phyloP scores from a whole-genome alignment of 768 basidiomycete species.

The Boletus rex-veris region DNA sequence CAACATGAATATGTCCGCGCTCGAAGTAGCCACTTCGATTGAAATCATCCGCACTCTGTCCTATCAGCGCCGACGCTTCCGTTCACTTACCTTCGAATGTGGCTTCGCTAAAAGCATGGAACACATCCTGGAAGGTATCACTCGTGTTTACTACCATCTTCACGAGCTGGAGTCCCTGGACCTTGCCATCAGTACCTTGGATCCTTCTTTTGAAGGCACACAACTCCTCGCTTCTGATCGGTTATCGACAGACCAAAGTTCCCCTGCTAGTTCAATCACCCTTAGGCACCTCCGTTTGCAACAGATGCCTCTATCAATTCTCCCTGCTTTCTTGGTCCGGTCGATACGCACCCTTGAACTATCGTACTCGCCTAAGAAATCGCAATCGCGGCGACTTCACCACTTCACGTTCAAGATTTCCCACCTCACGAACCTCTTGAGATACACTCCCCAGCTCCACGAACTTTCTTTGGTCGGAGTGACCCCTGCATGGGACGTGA shows the following conservation, averaged over 20 bases:
- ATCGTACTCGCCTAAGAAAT: conserved; percentile 34
- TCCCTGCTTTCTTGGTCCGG: conserved; percentile 36
- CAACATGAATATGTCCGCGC: conserved; percentile 13
- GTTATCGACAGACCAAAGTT: conserved; percentile 9
- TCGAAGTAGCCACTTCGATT: conserved; percentile 18
- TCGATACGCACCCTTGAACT: conserved; percentile 44
- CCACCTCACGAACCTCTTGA: conserved; percentile 36
- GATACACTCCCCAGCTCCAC: conserved; percentile 38
- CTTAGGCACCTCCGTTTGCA: conserved; percentile 39
- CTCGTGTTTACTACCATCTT: conserved; percentile 12
- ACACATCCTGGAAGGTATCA: conserved; percentile 23
- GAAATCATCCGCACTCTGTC: conserved; percentile 25
- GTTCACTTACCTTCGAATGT: conserved; percentile 35
- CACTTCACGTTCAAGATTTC: conserved; percentile 40
- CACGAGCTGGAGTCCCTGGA: conserved; percentile 28
- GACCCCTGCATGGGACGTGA: conserved; percentile 39
- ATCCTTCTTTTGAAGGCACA: conserved; percentile 29
- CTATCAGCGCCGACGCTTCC: conserved; percentile 27
- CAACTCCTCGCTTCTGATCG: conserved; percentile 22
- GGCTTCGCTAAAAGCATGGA: conserved; percentile 28
- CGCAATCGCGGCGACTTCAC: conserved; percentile 16
- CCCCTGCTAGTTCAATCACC: neutral
- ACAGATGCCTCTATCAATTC: conserved; percentile 38
- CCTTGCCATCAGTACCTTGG: conserved; percentile 23
- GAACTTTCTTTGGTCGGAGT: conserved; percentile 42